Evolutionary conservation across 345 rosid genomes (phyloP).

Genomic region (Bruguiera sexangula): DNA sequence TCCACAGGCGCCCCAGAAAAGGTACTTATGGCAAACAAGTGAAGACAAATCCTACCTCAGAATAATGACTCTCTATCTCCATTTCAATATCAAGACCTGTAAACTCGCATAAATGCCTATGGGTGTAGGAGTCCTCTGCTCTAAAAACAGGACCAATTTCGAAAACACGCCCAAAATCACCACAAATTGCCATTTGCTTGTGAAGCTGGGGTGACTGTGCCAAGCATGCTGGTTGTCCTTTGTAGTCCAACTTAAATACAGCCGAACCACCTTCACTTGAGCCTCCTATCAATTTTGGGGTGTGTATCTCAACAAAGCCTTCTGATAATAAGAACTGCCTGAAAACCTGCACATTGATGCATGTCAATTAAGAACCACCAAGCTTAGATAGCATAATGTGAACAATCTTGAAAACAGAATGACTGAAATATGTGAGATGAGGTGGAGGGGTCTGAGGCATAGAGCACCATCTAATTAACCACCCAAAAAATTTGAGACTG

Average conservation of each 20-base stretch:
- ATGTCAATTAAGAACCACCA: neutral
- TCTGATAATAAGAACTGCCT: conserved; percentile 53
- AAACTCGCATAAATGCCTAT: conserved; percentile 86
- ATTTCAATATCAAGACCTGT: conserved; percentile 88
- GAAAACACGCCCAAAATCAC: conserved; percentile 69
- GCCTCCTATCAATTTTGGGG: conserved; percentile 84
- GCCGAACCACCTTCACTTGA: conserved; percentile 97
- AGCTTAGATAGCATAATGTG: neutral
- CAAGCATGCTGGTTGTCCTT: conserved; percentile 81
- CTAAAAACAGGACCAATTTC: conserved; percentile 88
- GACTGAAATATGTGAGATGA: too few relatives aligned
- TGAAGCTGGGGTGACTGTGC: conserved; percentile 97
- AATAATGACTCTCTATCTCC: conserved; percentile 73
- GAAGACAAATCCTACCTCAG: conserved; percentile 47
- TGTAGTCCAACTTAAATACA: conserved; percentile 85
- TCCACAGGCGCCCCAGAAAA: neutral
- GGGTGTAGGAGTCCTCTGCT: conserved; percentile 89
- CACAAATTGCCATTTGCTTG: conserved; percentile 87
- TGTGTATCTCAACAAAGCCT: conserved; percentile 73
- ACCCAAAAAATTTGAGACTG: neutral
- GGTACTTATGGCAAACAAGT: neutral
- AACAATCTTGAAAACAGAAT: too few relatives aligned
- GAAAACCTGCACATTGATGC: conserved; percentile 50
- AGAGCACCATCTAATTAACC: neutral
- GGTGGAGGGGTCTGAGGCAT: neutral